Evolutionary conservation across 768 basidiomycete genomes (phyloP).

Genomic region (Chalciporus sphaerocephalus): DNA sequence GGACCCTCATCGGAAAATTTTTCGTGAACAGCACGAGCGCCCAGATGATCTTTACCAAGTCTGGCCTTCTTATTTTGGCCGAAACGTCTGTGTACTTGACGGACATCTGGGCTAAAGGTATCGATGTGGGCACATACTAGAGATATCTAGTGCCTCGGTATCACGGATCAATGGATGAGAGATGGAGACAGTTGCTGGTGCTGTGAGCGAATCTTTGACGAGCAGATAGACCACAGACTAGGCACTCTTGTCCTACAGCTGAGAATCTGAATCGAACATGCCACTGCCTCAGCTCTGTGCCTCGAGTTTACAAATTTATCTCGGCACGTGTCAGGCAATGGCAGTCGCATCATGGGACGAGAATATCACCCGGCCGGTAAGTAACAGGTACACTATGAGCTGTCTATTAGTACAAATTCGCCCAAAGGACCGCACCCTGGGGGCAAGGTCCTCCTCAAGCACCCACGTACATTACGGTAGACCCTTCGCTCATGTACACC

Average conservation of each 20-base stretch:
- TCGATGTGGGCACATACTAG: slow-evolving; percentile 12
- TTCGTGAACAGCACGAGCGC: slow-evolving; percentile 41
- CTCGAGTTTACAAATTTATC: not conserved
- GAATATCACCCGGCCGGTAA: too few relatives aligned
- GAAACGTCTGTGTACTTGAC: slow-evolving; percentile 39
- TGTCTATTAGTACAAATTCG: not conserved
- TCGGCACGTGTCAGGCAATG: not conserved
- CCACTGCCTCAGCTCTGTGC: not conserved
- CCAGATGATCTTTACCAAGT: slow-evolving; percentile 40
- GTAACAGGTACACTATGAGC: not conserved
- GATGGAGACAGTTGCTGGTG: too few relatives aligned
- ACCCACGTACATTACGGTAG: not conserved
- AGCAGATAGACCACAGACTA: not conserved
- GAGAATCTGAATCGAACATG: too few relatives aligned
- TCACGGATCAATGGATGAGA: too few relatives aligned
- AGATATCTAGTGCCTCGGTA: not conserved
- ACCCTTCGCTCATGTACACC: slow-evolving; percentile 12
- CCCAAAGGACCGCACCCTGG: not conserved
- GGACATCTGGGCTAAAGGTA: slow-evolving; percentile 32
- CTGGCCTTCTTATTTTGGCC: slow-evolving; percentile 37
- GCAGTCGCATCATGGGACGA: too few relatives aligned
- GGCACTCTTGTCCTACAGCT: too few relatives aligned
- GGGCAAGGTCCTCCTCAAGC: not conserved
- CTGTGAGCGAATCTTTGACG: too few relatives aligned
- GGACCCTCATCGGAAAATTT: slow-evolving; percentile 61